Percentiles rank a stretch among this genome's conserved stretches.
Evolutionary conservation across 768 basidiomycete genomes (phyloP).

Genomic region (Panellus pusillus): DNA sequence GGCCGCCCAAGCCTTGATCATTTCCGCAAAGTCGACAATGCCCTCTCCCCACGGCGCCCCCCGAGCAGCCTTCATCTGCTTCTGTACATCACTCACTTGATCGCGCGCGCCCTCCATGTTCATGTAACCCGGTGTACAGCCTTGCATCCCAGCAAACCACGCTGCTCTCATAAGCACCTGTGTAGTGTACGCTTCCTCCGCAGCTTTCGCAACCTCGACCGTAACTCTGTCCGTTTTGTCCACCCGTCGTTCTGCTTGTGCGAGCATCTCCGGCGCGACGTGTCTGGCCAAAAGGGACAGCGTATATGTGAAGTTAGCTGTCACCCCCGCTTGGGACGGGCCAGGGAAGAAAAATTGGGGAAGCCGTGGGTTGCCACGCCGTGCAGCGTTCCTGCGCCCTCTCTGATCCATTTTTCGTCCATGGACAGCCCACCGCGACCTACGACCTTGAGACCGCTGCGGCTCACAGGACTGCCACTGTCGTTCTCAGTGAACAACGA

Average conservation of each 20-base stretch:
- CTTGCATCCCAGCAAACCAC: conserved; percentile 4
- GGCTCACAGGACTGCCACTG: neutral
- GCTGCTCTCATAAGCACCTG: conserved; percentile 4
- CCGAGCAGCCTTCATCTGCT: conserved; percentile 6
- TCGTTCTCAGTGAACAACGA: neutral
- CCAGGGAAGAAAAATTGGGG: conserved; percentile 22
- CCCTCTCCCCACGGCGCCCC: conserved; percentile 14
- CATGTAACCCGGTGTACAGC: conserved; percentile 14
- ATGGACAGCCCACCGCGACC: conserved; percentile 10
- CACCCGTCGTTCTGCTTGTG: conserved; percentile 1
- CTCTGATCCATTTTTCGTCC: conserved; percentile 10
- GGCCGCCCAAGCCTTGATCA: neutral
- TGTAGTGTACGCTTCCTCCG: conserved; percentile 2
- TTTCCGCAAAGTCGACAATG: neutral
- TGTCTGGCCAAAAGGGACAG: neutral
- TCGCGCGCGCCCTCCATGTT: conserved; percentile 3
- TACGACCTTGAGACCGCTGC: neutral
- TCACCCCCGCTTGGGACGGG: neutral
- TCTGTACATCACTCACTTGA: neutral
- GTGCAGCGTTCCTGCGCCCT: conserved; percentile 13
- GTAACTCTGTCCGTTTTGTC: neutral
- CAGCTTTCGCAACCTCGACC: conserved; percentile 9
- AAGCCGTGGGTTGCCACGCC: conserved; percentile 15
- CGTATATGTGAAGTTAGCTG: conserved; percentile 10
- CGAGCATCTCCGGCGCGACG: conserved; percentile 5